Conservation (phyloP, 352 stramenopile genomes). For the Globisporangium canariense region DNA sequence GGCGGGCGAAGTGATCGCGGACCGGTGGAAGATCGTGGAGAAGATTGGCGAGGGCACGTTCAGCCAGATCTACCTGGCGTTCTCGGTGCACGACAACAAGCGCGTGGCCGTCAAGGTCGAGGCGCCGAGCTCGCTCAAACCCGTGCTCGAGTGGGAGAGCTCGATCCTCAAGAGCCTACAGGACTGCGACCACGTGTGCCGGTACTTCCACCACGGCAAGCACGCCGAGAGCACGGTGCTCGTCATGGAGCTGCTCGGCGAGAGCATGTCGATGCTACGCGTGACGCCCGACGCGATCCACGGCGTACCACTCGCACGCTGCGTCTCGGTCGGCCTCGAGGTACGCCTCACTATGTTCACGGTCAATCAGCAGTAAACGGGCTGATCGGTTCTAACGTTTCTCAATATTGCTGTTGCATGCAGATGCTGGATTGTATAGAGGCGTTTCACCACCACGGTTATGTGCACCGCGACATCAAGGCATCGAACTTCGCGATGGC, state of each 20-base stretch:
- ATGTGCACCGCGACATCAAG: slow-evolving; percentile 89
- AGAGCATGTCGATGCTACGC: slow-evolving; percentile 88
- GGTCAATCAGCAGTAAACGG: no score
- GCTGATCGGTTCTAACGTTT: neutral
- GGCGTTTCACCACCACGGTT: slow-evolving; percentile 81
- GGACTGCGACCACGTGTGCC: slow-evolving; percentile 77
- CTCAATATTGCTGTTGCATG: neutral
- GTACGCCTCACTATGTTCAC: slow-evolving; percentile 4
- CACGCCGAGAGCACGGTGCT: slow-evolving; percentile 84
- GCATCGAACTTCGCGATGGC: slow-evolving; percentile 86
- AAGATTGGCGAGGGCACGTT: slow-evolving; percentile 90
- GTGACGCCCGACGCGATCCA: slow-evolving; percentile 76
- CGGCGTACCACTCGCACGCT: slow-evolving; percentile 66
- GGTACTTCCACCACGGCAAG: slow-evolving; percentile 85
- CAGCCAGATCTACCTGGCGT: slow-evolving; percentile 88
- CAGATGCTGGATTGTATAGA: slow-evolving; percentile 88
- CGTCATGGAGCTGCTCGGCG: slow-evolving; percentile 85
- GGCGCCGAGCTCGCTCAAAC: slow-evolving; percentile 81
- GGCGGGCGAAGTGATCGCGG: slow-evolving; percentile 78
- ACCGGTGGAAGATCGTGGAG: slow-evolving; percentile 83
- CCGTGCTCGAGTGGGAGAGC: slow-evolving; percentile 87
- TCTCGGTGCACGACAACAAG: slow-evolving; percentile 64
- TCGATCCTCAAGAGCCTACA: slow-evolving; percentile 85
- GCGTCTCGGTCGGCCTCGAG: slow-evolving; percentile 70
- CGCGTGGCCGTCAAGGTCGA: slow-evolving; percentile 86